Evolutionary conservation across 345 rosid species (phyloP), one percentile per base, ranked within the genome.

Genomic region (Garcia nutans): DNA sequence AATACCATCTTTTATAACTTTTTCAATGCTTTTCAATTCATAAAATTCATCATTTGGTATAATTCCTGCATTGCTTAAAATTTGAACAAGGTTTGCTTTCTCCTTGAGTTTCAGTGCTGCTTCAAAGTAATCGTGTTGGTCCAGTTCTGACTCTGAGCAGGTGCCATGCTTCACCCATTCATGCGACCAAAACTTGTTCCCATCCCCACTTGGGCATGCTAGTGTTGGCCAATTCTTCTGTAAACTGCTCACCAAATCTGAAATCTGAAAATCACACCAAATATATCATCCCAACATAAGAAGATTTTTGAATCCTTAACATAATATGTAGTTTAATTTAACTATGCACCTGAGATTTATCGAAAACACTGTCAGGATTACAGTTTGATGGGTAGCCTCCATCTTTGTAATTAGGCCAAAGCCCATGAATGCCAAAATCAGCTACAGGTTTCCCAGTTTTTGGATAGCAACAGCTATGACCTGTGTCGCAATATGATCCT

Each of bases 101-200:
- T 88, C 59, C 78, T 82, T 92, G 37, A 92, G 79, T 56, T 78
- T 80, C 50, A 94, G 89, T 63, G 85, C 81, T 5, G 87, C 83
- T 72, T 88, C 84, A 8, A 94, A 94, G 78, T 94, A 94, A 2
- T 79, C 92, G 41, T 76, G 94, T 72, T 90, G 93, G 77, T 85
- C 89, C 31, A 94, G 84, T 19, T 82, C 87, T 0, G 97, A 91
- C 74, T 89, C 90, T 0, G 97, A 76, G 82, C 97, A 94, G 0
- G 97, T 92, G 0, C 97, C 98, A 6, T 94, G 97, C 76, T 94
- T 94, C 1, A 28, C 77, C 98, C 97, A 94, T 70, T 94, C 97
- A 63, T 94, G 94, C 31, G 88, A 74, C 98, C 98, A 94, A 71
- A 94, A 92, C 73, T 68, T 77, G 23, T 28, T 41, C 10, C 96